Base-by-base conservation (phyloP, 2,329 filamentous ascomycete species). In the Periglandula ipomoeae region DNA sequence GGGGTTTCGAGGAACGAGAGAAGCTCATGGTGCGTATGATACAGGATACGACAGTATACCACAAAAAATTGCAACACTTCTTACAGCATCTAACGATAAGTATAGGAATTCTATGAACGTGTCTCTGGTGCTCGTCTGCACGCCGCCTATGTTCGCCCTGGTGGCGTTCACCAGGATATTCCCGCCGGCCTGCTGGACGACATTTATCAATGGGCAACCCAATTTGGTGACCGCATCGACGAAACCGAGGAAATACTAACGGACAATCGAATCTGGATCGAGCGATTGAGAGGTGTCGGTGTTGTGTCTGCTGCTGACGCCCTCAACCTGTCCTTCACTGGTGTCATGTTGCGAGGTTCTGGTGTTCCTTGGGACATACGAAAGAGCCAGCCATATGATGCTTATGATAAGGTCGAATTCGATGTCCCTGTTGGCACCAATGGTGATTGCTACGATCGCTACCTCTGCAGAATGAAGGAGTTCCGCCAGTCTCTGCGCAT, bases 1-100 rank as follows among this genome's bases (percentile, higher is more conserved):
- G 93, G 93, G 93, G 93, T 53, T 98, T 98, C 68, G 93, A 98
- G 73, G 93, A 98, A 75, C 87, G 93, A 78, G 93, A 98, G 75
- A 98, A 98, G 79, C 79, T 98, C 51, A 98, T 98, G 94, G 91
- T 96, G 76, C 65, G 81, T 64, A 20, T 40, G 9, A 8, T 17
- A 15, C 1, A 27, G 9, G 20, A 22, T 20, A 7, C 26, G 17
- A 19, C 10, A 39, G n/a, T n/a, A n/a, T n/a, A n/a, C n/a, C n/a
- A n/a, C n/a, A n/a, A n/a, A n/a, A 22, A 10, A 19, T 39, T 20
- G 9, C 37, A 20, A 22, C 19, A 5, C 19, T 38, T 10, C n/a
- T 19, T 38, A 10, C 30, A 34, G 17, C 23, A 7, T 41, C 48
- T 34, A 20, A 50, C 34, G 24, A 11, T 10, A 5, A 34, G 27